Base-by-base conservation (phyloP, 257 asterid species). In the Mentha longifolia region DNA sequence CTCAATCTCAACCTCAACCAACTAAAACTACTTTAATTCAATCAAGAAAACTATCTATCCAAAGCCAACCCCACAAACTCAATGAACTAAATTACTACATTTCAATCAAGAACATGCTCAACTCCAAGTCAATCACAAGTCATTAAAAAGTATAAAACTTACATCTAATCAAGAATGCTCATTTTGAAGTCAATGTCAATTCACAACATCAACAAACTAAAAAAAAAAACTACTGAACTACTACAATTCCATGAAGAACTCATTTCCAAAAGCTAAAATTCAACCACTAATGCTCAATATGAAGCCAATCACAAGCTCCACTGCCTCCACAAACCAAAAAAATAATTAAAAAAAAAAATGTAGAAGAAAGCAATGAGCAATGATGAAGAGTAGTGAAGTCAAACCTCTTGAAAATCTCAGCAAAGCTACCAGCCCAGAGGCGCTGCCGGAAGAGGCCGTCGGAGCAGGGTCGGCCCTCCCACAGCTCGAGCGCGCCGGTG, bases 401-500 rank as follows among this genome's bases (percentile, higher is more conserved):
- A 39, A 61, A 90, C 98, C 97, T 91, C 65, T 71, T 88, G 81
- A 88, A 84, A n/a, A 90, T 83, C 58, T 88, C 89, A 12, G 89
- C 70, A 74, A 94, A 91, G 77, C 90, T 79, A 25, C 96, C 97
- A 12, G 92, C 98, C 98, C 98, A 92, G 4, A 92, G 88, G 60
- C 96, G 79, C 61, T 81, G 84, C 33, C 98, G 85, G 60, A 90
- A 92, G 16, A 92, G 85, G 64, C 93, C 96, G 8, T 90, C 87
- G 10, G 91, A 79, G 75, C 97, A 92, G 9, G 98, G 95, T 77
- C 87, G 64, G 7, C 98, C 97, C 78, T 92, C 97, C 98, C 98
- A 90, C 5, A 92, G 91, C 87, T 90, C 98, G 9, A 92, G 95
- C 5, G 96, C 97, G 2, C 97, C 97, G n/a, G 97, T 90, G 71